Evolutionary conservation across 306 rosid genomes (phyloP).

Genomic region (Casuarina glauca): DNA sequence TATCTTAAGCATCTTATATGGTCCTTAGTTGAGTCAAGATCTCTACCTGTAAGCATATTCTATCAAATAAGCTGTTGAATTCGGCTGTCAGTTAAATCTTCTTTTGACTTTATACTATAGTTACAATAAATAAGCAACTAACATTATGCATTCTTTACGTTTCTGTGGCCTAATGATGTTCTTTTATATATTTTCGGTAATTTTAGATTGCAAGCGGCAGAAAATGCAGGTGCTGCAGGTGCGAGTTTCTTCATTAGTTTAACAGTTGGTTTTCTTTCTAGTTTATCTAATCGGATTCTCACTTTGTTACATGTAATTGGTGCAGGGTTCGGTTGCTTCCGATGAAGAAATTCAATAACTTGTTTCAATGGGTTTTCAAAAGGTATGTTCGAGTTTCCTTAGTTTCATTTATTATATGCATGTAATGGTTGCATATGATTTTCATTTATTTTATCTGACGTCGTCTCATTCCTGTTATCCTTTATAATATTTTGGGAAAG

Average conservation of each 20-base stretch:
- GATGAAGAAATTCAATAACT: conserved; percentile 79
- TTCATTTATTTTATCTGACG: background rate
- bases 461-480: background rate
- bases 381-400: conserved; percentile 46
- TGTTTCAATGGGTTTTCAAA: conserved; percentile 94
- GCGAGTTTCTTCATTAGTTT: conserved; percentile 51
- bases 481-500: background rate
- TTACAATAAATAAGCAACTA: background rate
- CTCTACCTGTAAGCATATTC: background rate
- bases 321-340: conserved; percentile 65
- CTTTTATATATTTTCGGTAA: conserved; percentile 26
- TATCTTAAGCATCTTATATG: background rate
- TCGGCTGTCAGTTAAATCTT: background rate
- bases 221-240: conserved; percentile 46
- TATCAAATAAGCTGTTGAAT: background rate
- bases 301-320: conserved; percentile 21
- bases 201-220: conserved; percentile 49
- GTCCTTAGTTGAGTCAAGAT: background rate
- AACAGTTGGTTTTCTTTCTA: conserved; percentile 10
- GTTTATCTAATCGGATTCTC: conserved; percentile 26
- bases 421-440: conserved; percentile 2
- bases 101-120: background rate
- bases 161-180: conserved; percentile 16
- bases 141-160: conserved; percentile 2
- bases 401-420: background rate